Percentiles rank a stretch among this genome's conserved stretches.
Evolutionary conservation across 2,329 filamentous ascomycete species (phyloP).

Genomic region (Aspergillus sclerotialis): DNA sequence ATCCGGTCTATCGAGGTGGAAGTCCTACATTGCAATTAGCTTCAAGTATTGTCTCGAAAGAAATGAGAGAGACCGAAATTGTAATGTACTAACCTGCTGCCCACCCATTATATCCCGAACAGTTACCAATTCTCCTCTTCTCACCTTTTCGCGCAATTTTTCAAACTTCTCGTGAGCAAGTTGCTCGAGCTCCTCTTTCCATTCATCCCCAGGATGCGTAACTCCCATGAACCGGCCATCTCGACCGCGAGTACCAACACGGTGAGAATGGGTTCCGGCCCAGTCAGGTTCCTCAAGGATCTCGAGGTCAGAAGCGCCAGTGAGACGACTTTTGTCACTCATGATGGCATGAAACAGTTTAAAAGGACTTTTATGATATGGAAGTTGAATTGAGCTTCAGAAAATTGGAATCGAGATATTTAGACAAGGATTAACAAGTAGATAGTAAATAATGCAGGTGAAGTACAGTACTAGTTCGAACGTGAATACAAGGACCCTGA

Average conservation of each 20-base stretch:
- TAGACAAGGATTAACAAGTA: too few species aligned
- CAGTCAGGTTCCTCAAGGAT: conserved; percentile 1
- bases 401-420: too few species aligned
- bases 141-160: neutral
- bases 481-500: too few species aligned
- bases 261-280: neutral
- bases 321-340: neutral
- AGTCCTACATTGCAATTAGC: conserved; percentile 22
- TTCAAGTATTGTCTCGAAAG: too few species aligned
- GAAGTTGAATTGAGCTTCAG: too few species aligned
- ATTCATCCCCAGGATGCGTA: conserved; percentile 1
- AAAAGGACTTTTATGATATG: too few species aligned
- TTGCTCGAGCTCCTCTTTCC: neutral
- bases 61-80: neutral
- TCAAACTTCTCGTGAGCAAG: neutral
- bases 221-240: neutral
- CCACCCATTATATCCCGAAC: neutral
- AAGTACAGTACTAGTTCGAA: too few species aligned
- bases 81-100: neutral
- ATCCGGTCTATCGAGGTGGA: conserved; percentile 37
- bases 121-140: neutral
- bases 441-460: too few species aligned
- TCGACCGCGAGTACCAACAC: neutral
- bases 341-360: too few species aligned
- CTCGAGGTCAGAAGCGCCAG: neutral